Evolutionary conservation across 495 filamentous ascomycete genomes (phyloP), one percentile per base, ranked within the genome.

Genomic region (Thermothielavioides terrestris): DNA sequence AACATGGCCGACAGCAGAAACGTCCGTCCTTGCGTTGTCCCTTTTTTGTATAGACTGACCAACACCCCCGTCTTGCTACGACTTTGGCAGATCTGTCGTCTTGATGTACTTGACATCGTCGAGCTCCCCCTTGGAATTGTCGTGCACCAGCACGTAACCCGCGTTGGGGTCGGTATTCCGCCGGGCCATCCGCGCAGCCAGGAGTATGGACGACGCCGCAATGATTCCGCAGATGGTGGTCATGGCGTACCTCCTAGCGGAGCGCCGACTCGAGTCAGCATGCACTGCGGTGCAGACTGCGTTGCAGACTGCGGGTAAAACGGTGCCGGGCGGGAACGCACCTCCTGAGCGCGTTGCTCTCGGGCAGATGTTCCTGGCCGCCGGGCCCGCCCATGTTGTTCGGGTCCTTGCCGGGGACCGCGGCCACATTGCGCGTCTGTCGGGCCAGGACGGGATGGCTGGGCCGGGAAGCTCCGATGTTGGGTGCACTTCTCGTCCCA

Each of bases 341-440:
- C 55, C 26, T 32, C n/a, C 50, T 27, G 6, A 53, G 18, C 0
- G 21, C 30, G 1, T 6, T n/a, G 25, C 55, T 57, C 3, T 36
- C 50, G 6, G 50, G 50, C 8, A 27, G 31, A 14, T 20, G 23
- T n/a, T 53, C 55, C 11, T 57, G 50, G 0, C 55, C 55, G 4
- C 46, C 54, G 5, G 54, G 54, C 6, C 54, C 54, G n/a, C 54
- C 54, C 54, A 57, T 57, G 11, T 57, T 35, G 15, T 53, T 22
- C 10, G 17, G 31, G 12, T 30, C 17, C 14, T 43, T 51, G 11
- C 32, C 23, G 1, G 30, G 39, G 2, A 37, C 6, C 0, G 6
- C 15, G 1, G 22, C 21, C n/a, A 42, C 32, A 30, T 23, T 23
- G 32, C 40, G 40, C 0, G 4, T 14, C 31, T 37, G 49, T 6